Base-by-base conservation (phyloP, 805 yeast species). In the Cyberlindnera galapagoensis region DNA sequence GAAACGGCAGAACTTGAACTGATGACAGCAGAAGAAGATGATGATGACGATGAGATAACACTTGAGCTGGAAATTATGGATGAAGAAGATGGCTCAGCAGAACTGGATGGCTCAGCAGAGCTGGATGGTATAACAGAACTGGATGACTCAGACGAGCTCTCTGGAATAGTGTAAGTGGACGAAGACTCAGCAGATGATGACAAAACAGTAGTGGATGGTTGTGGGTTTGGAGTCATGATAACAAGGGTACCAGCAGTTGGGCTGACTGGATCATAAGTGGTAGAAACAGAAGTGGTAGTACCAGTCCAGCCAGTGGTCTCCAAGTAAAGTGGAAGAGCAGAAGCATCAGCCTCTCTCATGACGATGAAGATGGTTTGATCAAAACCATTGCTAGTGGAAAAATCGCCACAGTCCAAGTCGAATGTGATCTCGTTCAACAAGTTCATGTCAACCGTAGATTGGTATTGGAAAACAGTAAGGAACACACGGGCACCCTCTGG, bases 391-490 rank as follows among this genome's bases (percentile, higher is more conserved):
- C 32, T 21, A 4, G 33, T 17, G 7, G 33, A 21, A 21, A 26
- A 17, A 21, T 33, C 34, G 17, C 26, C 28, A 35, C 52, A 45
- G 3, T 22, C 20, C 11, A 49, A 10, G 22, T 42, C 42, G 17
- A 30, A 44, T n/a, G 34, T 7, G 14, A 46, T 17, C 6, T 28
- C 10, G 24, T 43, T 43, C 6, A 30, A 18, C 4, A 45, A 15
- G 14, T 21, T 24, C 21, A 32, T 22, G 16, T 26, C 28, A 10
- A 11, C 18, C 4, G 25, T 29, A 17, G 31, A 18, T 24, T 39
- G 42, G 18, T 36, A 36, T 43, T 62, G 67, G 18, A 56, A 43
- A 10, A 52, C 57, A 25, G 62, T 55, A 12, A 59, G 38, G 34
- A 40, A 46, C 5, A 61, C 25, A 35, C 51, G 52, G 15, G 46